Conservation (phyloP, 441 rosid species). For the Erodium texanum region DNA sequence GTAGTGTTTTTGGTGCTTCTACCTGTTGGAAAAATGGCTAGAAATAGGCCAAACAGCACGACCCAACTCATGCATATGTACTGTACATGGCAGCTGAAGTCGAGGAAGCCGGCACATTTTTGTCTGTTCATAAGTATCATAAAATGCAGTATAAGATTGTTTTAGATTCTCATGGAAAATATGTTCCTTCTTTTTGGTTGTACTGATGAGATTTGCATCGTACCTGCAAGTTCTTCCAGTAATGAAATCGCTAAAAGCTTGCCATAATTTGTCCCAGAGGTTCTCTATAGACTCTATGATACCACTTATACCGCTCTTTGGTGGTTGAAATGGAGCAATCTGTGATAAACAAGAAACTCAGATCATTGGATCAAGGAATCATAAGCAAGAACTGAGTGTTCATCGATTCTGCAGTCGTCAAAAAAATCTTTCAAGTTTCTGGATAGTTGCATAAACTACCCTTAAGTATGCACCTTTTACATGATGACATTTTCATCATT, state of each 20-base stretch:
- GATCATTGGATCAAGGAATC: conserved; percentile 5
- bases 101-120: conserved; percentile 71
- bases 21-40: conserved; percentile 71
- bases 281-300: conserved; percentile 53
- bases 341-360: conserved; percentile 24
- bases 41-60: conserved; percentile 62
- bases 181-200: background rate
- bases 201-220: background rate
- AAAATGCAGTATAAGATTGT: background rate
- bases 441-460: no score
- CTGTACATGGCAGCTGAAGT: conserved; percentile 85
- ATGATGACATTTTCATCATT: no score
- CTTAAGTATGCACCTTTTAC: no score
- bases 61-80: conserved; percentile 87
- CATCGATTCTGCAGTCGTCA: background rate
- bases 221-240: conserved; percentile 77
- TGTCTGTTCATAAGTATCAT: conserved; percentile 32
- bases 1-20: background rate
- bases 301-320: conserved; percentile 47
- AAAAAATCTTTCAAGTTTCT: background rate
- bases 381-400: background rate
- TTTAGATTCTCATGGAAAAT: background rate
- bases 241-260: conserved; percentile 59
- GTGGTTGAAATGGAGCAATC: conserved; percentile 60
- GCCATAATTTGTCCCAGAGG: conserved; percentile 54